Percentiles rank a stretch among this genome's conserved stretches.
These are phyloP conservation scores for Colletotrichum euphorbiae DNA, from an alignment of 2,329 filamentous ascomycete genomes.

Conservation along the genomic window DNA sequence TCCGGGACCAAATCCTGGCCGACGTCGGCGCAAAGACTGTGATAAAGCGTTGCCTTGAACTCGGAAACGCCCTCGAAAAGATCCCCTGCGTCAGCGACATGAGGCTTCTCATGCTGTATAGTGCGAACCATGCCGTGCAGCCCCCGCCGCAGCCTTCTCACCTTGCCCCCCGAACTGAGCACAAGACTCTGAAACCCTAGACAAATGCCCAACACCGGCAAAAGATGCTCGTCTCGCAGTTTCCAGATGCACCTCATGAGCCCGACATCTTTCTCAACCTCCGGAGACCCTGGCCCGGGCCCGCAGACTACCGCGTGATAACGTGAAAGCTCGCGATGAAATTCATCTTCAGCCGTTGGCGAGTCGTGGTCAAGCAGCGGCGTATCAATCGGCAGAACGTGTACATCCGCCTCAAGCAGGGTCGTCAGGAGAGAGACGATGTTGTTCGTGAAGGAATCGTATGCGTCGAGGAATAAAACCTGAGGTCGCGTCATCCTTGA, in stretches of 20 bases:
- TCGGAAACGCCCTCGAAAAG: constrained; percentile 73
- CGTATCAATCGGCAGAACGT: constrained; percentile 79
- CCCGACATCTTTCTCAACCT: constrained; percentile 79
- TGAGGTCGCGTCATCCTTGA: constrained; percentile 50
- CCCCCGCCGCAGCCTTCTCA: constrained; percentile 76
- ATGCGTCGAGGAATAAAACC: constrained; percentile 93
- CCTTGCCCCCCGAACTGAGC: constrained; percentile 72
- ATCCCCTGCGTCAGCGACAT: constrained; percentile 52
- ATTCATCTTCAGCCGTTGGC: constrained; percentile 55
- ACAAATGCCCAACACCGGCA: constrained; percentile 90
- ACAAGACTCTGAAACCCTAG: constrained; percentile 89
- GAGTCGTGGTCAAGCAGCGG: constrained; percentile 58
- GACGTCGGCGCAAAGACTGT: constrained; percentile 70
- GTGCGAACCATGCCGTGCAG: constrained; percentile 84
- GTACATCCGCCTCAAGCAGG: constrained; percentile 74
- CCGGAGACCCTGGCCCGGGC: constrained; percentile 88
- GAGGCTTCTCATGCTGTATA: constrained; percentile 65
- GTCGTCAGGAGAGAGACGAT: constrained; percentile 85
- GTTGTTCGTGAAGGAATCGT: constrained; percentile 97
- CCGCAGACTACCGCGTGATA: constrained; percentile 92
- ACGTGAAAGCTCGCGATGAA: constrained; percentile 62
- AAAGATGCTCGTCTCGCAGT: constrained; percentile 65
- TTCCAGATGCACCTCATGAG: constrained; percentile 83
- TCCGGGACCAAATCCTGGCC: constrained; percentile 57
- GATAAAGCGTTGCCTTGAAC: constrained; percentile 82